A percentile compares a stretch with the other conserved stretches of the same genome.
These are phyloP conservation scores for Pleomassaria siparia DNA, from an alignment of 2,329 filamentous ascomycete genomes.

Conservation along the genomic window DNA sequence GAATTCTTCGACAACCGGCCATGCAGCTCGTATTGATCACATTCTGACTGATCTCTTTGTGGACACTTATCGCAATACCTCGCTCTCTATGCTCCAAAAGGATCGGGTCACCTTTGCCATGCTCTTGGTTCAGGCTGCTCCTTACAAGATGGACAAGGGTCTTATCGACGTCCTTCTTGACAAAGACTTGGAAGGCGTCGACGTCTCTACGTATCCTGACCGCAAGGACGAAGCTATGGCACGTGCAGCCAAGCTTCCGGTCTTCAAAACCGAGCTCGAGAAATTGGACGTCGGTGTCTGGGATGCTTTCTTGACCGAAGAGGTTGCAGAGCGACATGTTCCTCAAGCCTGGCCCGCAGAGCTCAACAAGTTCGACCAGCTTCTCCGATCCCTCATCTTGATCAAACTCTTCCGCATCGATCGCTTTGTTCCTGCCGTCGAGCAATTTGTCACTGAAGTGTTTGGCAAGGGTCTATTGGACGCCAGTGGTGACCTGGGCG, in stretches of 20 bases:
- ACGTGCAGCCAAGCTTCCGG: conserved; percentile 67
- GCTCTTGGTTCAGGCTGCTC: conserved; percentile 92
- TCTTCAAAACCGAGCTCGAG: conserved; percentile 73
- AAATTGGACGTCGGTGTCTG: conserved; percentile 65
- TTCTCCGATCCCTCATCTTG: conserved; percentile 80
- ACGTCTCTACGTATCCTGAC: conserved; percentile 70
- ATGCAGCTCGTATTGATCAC: conserved; percentile 79
- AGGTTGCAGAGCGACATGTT: conserved; percentile 81
- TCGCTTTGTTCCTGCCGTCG: conserved; percentile 87
- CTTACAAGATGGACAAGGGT: conserved; percentile 89
- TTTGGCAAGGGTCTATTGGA: conserved; percentile 85
- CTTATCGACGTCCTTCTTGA: conserved; percentile 87
- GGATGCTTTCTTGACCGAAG: conserved; percentile 81
- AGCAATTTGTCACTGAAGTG: conserved; percentile 83
- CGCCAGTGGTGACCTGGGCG: conserved; percentile 78
- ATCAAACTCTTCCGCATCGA: conserved; percentile 96
- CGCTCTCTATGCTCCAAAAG: conserved; percentile 86
- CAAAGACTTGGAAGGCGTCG: conserved; percentile 70
- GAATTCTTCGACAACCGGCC: conserved; percentile 70
- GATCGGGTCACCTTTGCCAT: conserved; percentile 93
- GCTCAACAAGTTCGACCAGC: conserved; percentile 68
- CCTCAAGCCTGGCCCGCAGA: conserved; percentile 73
- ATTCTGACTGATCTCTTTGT: conserved; percentile 92
- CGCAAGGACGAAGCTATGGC: conserved; percentile 68
- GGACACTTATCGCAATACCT: conserved; percentile 90